Conservation (phyloP, 2,329 filamentous ascomycete genomes). For the Colletotrichum falcatum region DNA sequence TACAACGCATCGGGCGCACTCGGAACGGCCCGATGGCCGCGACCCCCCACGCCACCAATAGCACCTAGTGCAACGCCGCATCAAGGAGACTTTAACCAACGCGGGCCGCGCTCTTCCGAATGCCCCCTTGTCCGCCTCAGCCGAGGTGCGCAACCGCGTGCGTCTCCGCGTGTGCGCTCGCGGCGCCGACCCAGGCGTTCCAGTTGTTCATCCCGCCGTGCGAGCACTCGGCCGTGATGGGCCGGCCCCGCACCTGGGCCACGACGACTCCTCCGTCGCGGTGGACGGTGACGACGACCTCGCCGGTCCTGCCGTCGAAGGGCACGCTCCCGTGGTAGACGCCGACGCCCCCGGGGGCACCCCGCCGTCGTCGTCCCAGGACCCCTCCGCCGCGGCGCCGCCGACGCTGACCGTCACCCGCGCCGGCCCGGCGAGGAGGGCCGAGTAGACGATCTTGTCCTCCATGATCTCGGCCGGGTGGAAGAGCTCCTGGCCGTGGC, state of each 20-base stretch:
- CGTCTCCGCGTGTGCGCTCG: not conserved
- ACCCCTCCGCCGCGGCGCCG: constrained; percentile 31
- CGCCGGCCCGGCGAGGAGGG: constrained; percentile 45
- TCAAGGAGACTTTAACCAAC: too few relatives aligned
- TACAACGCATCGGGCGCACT: not conserved
- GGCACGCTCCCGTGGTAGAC: constrained; percentile 49
- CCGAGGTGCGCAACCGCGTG: constrained; percentile 26
- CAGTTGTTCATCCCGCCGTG: constrained; percentile 40
- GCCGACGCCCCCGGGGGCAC: constrained; percentile 46
- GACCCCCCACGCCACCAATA: not conserved
- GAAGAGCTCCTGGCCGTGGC: constrained; percentile 44
- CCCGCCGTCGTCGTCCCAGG: constrained; percentile 44
- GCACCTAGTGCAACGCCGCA: not conserved
- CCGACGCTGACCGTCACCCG: constrained; percentile 47
- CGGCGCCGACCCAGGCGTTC: constrained; percentile 40
- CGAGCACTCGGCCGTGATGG: constrained; percentile 30
- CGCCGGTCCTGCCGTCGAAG: constrained; percentile 44
- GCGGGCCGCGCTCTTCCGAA: not conserved
- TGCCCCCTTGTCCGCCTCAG: not conserved
- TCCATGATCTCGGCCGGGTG: constrained; percentile 43
- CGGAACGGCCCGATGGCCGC: not conserved
- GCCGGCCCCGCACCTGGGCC: constrained; percentile 34
- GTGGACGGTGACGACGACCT: constrained; percentile 43
- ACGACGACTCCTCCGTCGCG: constrained; percentile 15
- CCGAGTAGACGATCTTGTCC: constrained; percentile 45